Evolutionary conservation across 495 filamentous ascomycete species (phyloP).

Genomic region (Pseudomonodictys pantanalensis): DNA sequence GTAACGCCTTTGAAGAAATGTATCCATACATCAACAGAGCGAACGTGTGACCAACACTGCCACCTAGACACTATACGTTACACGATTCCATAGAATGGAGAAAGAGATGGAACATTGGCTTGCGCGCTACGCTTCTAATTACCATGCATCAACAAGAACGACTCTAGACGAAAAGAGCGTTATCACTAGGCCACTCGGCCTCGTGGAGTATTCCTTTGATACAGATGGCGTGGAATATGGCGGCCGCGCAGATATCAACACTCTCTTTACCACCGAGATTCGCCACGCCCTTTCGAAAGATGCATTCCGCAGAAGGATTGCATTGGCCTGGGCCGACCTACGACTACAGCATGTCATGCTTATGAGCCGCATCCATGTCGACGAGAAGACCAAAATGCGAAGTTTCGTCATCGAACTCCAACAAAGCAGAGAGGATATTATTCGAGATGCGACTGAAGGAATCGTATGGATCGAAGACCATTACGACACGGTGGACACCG

Average conservation of each 20-base stretch:
- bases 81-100: not conserved
- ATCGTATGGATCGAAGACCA: slow-evolving; percentile 38
- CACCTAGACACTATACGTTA: no score
- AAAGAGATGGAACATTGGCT: slow-evolving; percentile 24
- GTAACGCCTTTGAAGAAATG: no score
- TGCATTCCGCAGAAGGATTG: slow-evolving; percentile 33
- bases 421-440: slow-evolving; percentile 12
- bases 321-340: slow-evolving; percentile 39
- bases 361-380: slow-evolving; percentile 25
- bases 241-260: slow-evolving; percentile 32
- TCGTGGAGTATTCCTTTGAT: slow-evolving; percentile 33
- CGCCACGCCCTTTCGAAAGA: slow-evolving; percentile 10
- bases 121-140: slow-evolving; percentile 25
- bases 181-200: slow-evolving; percentile 23
- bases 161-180: slow-evolving; percentile 5
- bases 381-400: slow-evolving; percentile 2
- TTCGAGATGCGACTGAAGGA: slow-evolving; percentile 15
- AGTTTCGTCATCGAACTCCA: slow-evolving; percentile 33
- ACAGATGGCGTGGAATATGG: slow-evolving; percentile 28
- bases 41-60: no score
- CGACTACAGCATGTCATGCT: slow-evolving; percentile 39
- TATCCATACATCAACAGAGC: no score
- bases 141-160: slow-evolving; percentile 24
- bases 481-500: slow-evolving; percentile 32
- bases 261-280: slow-evolving; percentile 25